These are phyloP conservation scores for Stachybotrys chartarum DNA, from an alignment of 2,329 filamentous ascomycete species.

Conservation along the genomic window DNA sequence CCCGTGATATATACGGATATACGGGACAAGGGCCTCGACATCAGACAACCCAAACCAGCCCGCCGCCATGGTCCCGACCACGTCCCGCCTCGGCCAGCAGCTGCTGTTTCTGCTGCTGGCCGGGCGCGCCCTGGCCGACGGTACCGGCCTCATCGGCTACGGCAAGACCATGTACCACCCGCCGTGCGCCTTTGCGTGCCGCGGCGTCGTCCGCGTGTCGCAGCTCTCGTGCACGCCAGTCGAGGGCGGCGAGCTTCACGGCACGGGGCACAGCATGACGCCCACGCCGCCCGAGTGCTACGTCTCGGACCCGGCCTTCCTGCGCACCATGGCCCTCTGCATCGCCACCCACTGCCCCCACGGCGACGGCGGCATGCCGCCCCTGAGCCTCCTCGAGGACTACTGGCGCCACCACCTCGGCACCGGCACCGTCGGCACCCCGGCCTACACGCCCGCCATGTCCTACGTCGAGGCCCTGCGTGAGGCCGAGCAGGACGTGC, in stretches of 20 bases:
- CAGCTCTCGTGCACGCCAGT: constrained; percentile 21
- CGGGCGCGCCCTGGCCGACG: constrained; percentile 6
- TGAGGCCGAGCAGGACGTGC: constrained; percentile 13
- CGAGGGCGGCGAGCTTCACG: constrained; percentile 11
- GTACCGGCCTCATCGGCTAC: constrained; percentile 23
- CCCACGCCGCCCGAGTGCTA: constrained; percentile 20
- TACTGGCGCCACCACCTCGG: constrained; percentile 21
- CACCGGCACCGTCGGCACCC: constrained; percentile 17
- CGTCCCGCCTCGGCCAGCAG: no score
- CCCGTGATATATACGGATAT: no score
- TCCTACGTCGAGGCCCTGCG: constrained; percentile 18
- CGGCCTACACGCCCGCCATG: constrained; percentile 14
- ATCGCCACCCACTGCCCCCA: constrained; percentile 22
- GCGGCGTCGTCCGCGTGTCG: constrained; percentile 16
- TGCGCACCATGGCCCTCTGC: constrained; percentile 25
- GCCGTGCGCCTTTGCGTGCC: constrained; percentile 26
- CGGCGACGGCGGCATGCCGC: constrained; percentile 10
- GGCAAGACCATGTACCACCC: constrained; percentile 28
- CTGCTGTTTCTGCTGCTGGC: neutral
- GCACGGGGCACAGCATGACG: constrained; percentile 13
- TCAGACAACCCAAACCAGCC: no score
- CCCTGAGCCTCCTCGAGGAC: constrained; percentile 10
- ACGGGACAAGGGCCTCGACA: no score
- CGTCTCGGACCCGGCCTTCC: constrained; percentile 18
- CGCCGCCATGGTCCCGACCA: no score